Evolutionary conservation across 2,329 filamentous ascomycete species (phyloP).

Genomic region (Herpotrichia juniperi): DNA sequence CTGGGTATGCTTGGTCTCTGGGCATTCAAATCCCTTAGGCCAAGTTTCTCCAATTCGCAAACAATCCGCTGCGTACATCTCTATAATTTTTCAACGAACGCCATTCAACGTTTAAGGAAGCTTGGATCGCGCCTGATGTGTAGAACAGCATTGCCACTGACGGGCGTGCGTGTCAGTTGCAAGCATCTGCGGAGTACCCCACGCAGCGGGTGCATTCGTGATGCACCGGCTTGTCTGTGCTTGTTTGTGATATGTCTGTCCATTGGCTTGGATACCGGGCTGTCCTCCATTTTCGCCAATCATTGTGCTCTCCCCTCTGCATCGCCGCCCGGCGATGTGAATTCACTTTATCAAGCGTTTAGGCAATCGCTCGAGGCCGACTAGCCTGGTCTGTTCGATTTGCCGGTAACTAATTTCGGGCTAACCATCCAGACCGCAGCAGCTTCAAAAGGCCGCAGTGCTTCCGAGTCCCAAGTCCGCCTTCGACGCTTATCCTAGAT

Average conservation of each 20-base stretch:
- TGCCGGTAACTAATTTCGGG: constrained; percentile 23
- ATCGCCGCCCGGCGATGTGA: constrained; percentile 4
- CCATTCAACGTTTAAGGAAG: neutral
- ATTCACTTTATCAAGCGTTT: constrained; percentile 30
- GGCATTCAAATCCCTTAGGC: no score
- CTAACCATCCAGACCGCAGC: constrained; percentile 19
- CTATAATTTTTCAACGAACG: neutral
- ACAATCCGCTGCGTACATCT: no score
- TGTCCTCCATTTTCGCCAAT: constrained; percentile 14
- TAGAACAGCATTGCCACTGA: neutral
- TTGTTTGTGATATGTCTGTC: constrained; percentile 18
- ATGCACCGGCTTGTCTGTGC: constrained; percentile 2
- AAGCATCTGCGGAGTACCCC: constrained; percentile 22
- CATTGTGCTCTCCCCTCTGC: constrained; percentile 3
- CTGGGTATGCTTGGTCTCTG: neutral
- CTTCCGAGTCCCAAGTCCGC: constrained; percentile 19
- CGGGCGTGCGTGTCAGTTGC: constrained; percentile 11
- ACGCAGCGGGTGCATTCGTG: constrained; percentile 15
- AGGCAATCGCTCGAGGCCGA: constrained; percentile 21
- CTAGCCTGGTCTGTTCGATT: constrained; percentile 21
- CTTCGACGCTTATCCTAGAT: constrained; percentile 10
- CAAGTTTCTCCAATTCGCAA: neutral
- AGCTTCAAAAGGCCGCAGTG: constrained; percentile 14
- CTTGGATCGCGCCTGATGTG: neutral
- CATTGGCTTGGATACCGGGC: constrained; percentile 13